Conservation (phyloP, 2,329 filamentous ascomycete genomes). For the Westerdykella aurantiaca region DNA sequence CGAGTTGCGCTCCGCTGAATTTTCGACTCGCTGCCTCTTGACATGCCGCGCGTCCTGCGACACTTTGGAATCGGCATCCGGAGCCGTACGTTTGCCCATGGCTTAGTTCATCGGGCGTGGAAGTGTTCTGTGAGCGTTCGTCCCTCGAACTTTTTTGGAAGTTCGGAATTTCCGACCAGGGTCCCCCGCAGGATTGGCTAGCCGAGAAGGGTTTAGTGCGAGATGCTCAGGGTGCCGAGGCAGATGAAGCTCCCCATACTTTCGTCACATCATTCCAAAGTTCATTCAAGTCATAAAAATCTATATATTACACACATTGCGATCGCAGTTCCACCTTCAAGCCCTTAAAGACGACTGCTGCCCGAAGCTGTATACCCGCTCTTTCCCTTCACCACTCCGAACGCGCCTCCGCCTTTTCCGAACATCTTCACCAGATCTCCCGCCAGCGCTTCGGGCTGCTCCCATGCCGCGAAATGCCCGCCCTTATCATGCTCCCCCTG, state of each 20-base stretch:
- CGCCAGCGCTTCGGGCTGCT: conserved; percentile 50
- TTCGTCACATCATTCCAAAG: too few relatives aligned
- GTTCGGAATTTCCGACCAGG: too few relatives aligned
- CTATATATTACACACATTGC: too few relatives aligned
- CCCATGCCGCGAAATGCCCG: conserved; percentile 59
- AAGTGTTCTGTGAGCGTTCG: too few relatives aligned
- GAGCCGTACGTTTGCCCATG: conserved; percentile 29
- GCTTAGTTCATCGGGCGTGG: conserved; percentile 1
- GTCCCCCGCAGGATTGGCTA: too few relatives aligned
- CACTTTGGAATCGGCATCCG: conserved; percentile 23
- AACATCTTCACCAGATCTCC: conserved; percentile 56
- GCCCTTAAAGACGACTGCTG: too few relatives aligned
- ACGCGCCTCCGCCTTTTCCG: conserved; percentile 40
- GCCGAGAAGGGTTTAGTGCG: too few relatives aligned
- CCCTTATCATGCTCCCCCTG: conserved; percentile 48
- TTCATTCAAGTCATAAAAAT: too few relatives aligned
- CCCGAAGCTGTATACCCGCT: conserved; percentile 14
- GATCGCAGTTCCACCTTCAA: too few relatives aligned
- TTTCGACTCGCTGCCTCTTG: conserved; percentile 31
- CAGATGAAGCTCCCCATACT: too few relatives aligned
- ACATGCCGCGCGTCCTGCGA: conserved; percentile 17
- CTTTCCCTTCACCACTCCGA: conserved; percentile 29
- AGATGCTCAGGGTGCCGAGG: too few relatives aligned
- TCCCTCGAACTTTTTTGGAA: too few relatives aligned
- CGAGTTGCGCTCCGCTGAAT: conserved; percentile 20